Percentiles rank a stretch among this genome's conserved stretches.
Conservation (phyloP, 441 rosid species). For the Populus hybrid region DNA sequence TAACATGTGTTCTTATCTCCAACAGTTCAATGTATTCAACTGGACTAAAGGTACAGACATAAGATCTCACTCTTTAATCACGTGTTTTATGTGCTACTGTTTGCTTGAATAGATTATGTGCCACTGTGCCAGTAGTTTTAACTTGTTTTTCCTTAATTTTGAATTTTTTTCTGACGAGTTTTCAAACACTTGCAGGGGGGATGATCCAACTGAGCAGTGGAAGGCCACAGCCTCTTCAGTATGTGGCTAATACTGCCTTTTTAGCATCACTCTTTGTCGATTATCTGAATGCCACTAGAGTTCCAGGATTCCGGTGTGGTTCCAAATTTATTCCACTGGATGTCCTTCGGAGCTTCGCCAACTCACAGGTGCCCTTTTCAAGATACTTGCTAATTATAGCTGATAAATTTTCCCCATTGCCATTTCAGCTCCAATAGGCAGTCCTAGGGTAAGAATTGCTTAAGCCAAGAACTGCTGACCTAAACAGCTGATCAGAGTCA, state of each 20-base stretch:
- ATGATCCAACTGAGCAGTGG: conserved; percentile 59
- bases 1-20: conserved; percentile 72
- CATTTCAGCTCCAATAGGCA: not conserved
- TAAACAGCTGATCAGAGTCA: not conserved
- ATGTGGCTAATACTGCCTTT: conserved; percentile 72
- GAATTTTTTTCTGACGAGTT: not conserved
- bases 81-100: not conserved
- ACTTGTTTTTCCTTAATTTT: not conserved
- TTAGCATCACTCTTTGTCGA: conserved; percentile 72
- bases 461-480: not conserved
- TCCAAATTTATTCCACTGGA: conserved; percentile 35
- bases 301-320: conserved; percentile 73
- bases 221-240: conserved; percentile 59
- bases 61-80: not conserved
- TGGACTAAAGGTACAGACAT: conserved; percentile 54
- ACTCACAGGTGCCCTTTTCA: conserved; percentile 50
- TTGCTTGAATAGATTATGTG: not conserved
- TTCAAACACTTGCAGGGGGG: conserved; percentile 47
- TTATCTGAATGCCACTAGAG: conserved; percentile 60
- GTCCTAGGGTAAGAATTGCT: not conserved
- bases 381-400: not conserved
- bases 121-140: not conserved
- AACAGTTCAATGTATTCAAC: conserved; percentile 55
- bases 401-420: not conserved
- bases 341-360: conserved; percentile 49